Percentiles rank a stretch among this genome's conserved stretches.
phyloP scores from a whole-genome alignment of 805 yeast genomes.

The Pichia deserticola region DNA sequence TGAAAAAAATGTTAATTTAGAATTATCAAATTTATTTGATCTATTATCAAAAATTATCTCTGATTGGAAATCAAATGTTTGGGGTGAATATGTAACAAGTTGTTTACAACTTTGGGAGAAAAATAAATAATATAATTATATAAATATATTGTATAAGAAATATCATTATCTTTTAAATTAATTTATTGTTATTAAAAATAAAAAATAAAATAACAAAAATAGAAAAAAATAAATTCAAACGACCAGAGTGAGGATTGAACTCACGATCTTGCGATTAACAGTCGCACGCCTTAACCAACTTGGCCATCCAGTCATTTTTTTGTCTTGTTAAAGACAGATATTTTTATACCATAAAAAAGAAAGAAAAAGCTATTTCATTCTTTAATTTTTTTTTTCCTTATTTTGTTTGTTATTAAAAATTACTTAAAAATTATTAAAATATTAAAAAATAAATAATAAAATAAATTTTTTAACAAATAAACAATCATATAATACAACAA shows the following conservation, averaged over 20 bases:
- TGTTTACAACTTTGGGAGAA: conserved; percentile 22
- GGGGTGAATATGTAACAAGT: conserved; percentile 18
- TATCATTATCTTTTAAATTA: background rate
- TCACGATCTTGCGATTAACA: conserved; percentile 60
- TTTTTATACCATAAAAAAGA: too few relatives aligned
- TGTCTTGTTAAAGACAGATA: too few relatives aligned
- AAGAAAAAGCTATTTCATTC: too few relatives aligned
- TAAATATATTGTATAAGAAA: background rate
- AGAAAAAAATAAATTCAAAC: conserved; percentile 13
- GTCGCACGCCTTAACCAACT: conserved; percentile 58
- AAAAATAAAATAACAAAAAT: background rate
- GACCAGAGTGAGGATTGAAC: conserved; percentile 57
- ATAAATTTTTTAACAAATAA: too few relatives aligned
- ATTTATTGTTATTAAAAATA: background rate
- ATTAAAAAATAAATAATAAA: too few relatives aligned
- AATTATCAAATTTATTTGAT: conserved; percentile 13
- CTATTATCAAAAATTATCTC: conserved; percentile 14
- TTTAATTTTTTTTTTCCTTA: too few relatives aligned
- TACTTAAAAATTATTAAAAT: too few relatives aligned
- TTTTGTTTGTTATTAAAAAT: too few relatives aligned
- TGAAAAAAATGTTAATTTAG: conserved; percentile 30
- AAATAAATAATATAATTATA: background rate
- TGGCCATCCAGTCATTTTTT: conserved; percentile 47
- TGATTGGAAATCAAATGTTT: conserved; percentile 22
- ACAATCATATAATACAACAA: too few relatives aligned